phyloP scores from a whole-genome alignment of 768 basidiomycete species.

The Vararia minispora region DNA sequence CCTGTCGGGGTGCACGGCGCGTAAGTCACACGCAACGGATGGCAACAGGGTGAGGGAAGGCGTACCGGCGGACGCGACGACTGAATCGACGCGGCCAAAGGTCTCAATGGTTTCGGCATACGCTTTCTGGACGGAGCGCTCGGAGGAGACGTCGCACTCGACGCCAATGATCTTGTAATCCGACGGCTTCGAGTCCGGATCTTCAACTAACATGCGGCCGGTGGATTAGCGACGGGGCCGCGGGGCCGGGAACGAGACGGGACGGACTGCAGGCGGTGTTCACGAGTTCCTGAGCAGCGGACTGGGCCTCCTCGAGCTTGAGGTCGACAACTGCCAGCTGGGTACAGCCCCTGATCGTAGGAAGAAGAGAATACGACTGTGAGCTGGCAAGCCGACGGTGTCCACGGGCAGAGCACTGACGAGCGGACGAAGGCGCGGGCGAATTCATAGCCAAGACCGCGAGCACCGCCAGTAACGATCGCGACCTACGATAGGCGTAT shows the following conservation, averaged over 20 bases:
- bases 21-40: background rate
- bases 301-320: conserved; percentile 52
- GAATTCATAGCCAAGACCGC: conserved; percentile 85
- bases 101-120: conserved; percentile 53
- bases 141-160: conserved; percentile 82
- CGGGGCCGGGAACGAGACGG: conserved; percentile 5
- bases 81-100: conserved; percentile 66
- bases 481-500: conserved; percentile 46
- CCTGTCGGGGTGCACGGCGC: conserved; percentile 28
- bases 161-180: conserved; percentile 63
- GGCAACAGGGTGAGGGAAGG: conserved; percentile 7
- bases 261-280: conserved; percentile 38
- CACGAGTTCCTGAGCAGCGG: conserved; percentile 59
- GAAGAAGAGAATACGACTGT: background rate
- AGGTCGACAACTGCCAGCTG: conserved; percentile 76
- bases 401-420: too few species aligned
- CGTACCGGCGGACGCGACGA: conserved; percentile 82
- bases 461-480: conserved; percentile 86
- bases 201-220: conserved; percentile 20
- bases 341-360: conserved; percentile 58
- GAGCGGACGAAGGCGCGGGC: conserved; percentile 84
- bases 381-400: background rate
- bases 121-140: conserved; percentile 63
- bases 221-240: background rate
- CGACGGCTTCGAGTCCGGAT: conserved; percentile 34